Base-by-base conservation (phyloP, 805 yeast genomes). In the Candida insectorum region DNA sequence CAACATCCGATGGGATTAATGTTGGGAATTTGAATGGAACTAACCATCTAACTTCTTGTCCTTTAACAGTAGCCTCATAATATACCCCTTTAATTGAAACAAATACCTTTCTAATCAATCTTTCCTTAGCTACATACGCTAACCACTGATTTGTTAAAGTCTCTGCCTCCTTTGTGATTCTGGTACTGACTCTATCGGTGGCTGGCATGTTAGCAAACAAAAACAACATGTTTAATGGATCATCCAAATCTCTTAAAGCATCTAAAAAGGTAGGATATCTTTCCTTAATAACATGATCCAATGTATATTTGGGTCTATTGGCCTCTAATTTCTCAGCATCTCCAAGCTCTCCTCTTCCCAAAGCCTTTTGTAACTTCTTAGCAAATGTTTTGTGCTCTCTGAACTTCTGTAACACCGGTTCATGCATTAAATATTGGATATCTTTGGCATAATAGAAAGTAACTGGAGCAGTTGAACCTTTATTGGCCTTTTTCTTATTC, bases 11-110 rank as follows among this genome's bases (percentile, higher is more conserved):
- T 29, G 98, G 97, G 47, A 93, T 83, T 60, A 85, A 85, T 60
- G 91, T 95, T 13, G 98, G 96, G 69, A 89, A 93, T 62, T 88
- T 93, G 75, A 82, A 93, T 16, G 98, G 98, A 29, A 87, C 95
- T 40, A 93, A 77, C 98, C 98, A 93, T 63, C 91, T 77, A 28
- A 93, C 73, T 46, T 86, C 95, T 60, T 88, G 96, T 46, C 98
- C 98, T 58, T 75, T 80, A 29, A 93, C 79, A 41, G 58, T 75
- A 21, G 96, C 97, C 58, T 88, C 87, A 56, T 91, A 93, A 62
- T 93, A 93, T 12, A 91, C 94, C 66, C 98, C 98, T 62, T 93
- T 93, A 54, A 93, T 91, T 30, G 95, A 84, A 24, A 93, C 97
- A 65, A 93, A 93, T 11, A 88, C 96, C 59, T 91, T 93, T 48